Percentiles rank a stretch among this genome's conserved stretches.
Evolutionary conservation across 1,284 basidiomycete genomes (phyloP).

Genomic region (Sporisorium iseilematis-ciliati): DNA sequence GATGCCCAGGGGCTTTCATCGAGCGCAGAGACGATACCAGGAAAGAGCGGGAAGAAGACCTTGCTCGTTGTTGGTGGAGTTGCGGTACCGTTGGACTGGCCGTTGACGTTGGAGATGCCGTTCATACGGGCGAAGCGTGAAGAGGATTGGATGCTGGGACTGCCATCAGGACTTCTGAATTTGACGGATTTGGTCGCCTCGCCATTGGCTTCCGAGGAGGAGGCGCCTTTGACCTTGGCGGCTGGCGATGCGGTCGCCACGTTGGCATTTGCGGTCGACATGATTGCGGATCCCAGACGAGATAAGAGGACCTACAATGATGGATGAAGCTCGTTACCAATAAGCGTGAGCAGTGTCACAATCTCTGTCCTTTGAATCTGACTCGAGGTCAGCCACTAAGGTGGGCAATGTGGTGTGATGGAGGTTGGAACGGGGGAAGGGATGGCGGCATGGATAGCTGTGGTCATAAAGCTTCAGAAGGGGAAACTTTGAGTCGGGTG

Average conservation of each 20-base stretch:
- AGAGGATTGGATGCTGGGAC: constrained; percentile 29
- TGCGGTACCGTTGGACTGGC: neutral
- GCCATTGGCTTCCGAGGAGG: neutral
- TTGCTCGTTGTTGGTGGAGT: constrained; percentile 18
- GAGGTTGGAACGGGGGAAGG: neutral
- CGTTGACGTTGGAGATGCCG: constrained; percentile 21
- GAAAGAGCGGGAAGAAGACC: constrained; percentile 37
- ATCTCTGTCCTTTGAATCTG: neutral
- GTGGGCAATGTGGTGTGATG: neutral
- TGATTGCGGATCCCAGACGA: constrained; percentile 2
- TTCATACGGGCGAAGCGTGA: constrained; percentile 44
- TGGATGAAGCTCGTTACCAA: neutral
- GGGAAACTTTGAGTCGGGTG: too few relatives aligned
- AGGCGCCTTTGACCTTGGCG: constrained; percentile 23
- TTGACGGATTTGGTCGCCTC: constrained; percentile 22
- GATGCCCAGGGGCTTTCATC: constrained; percentile 47
- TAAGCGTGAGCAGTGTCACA: neutral
- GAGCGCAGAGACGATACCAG: constrained; percentile 36
- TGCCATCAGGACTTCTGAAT: constrained; percentile 13
- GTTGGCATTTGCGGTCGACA: constrained; percentile 19
- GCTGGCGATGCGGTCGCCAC: constrained; percentile 22
- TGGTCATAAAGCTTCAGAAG: too few relatives aligned
- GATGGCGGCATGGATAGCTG: too few relatives aligned
- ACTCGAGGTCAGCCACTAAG: too few relatives aligned
- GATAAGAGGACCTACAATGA: too few relatives aligned